Conservation (phyloP, 192 early-diverging fungal species). For the Backusella tarrabulga region DNA sequence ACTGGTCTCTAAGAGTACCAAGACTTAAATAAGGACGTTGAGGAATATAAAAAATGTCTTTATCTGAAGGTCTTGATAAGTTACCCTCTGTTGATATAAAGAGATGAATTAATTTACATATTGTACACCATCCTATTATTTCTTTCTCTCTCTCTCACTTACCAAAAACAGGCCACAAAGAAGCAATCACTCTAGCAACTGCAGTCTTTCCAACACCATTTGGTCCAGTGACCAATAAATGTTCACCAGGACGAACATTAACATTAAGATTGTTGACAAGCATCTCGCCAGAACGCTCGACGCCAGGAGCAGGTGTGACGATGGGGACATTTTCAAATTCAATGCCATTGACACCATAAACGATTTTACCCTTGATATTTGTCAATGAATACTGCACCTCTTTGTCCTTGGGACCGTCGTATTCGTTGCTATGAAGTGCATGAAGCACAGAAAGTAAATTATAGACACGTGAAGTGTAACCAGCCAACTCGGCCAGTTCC, state of each 20-base stretch:
- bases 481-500: slow-evolving; percentile 87
- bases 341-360: slow-evolving; percentile 66
- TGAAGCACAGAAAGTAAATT: slow-evolving; percentile 83
- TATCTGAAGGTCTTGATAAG: slow-evolving; percentile 64
- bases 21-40: slow-evolving; percentile 94
- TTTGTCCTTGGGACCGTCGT: slow-evolving; percentile 38
- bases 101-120: not conserved
- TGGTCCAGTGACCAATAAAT: slow-evolving; percentile 90
- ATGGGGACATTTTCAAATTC: slow-evolving; percentile 88
- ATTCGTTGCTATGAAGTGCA: slow-evolving; percentile 61
- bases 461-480: slow-evolving; percentile 86
- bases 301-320: slow-evolving; percentile 77
- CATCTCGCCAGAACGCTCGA: slow-evolving; percentile 67
- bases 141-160: slow-evolving; percentile 18
- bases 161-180: slow-evolving; percentile 91
- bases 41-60: slow-evolving; percentile 97
- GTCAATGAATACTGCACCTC: slow-evolving; percentile 41
- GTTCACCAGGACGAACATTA: slow-evolving; percentile 80
- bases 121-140: not conserved
- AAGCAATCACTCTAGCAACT: slow-evolving; percentile 89
- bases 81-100: slow-evolving; percentile 49
- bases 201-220: slow-evolving; percentile 95
- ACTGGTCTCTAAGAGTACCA: slow-evolving; percentile 93
- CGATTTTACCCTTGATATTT: slow-evolving; percentile 57
- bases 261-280: slow-evolving; percentile 79